A percentile compares a stretch with the other conserved stretches of the same genome.
These are phyloP conservation scores for Diplogelasinospora grovesii DNA, from an alignment of 495 filamentous ascomycete genomes.

Conservation along the genomic window DNA sequence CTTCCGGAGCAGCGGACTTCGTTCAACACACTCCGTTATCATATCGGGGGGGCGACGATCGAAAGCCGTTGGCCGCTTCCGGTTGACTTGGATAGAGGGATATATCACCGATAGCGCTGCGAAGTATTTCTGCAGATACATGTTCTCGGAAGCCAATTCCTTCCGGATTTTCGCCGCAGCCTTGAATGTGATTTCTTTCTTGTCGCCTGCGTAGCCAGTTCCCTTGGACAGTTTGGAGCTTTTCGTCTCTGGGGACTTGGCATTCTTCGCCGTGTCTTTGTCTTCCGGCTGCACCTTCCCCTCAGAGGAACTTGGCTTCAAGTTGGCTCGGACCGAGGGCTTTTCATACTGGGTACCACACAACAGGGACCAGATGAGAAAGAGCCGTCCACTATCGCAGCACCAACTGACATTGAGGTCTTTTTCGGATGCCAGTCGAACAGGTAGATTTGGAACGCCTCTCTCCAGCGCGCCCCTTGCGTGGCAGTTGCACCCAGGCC, in stretches of 20 bases:
- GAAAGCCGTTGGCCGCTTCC: too few relatives aligned
- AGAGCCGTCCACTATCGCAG: conserved; percentile 24
- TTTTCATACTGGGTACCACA: conserved; percentile 19
- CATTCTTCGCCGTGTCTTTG: conserved; percentile 2
- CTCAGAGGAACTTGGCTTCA: neutral
- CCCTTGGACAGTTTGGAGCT: conserved; percentile 16
- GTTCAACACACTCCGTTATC: too few relatives aligned
- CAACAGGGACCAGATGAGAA: conserved; percentile 27
- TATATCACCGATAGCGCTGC: conserved; percentile 11
- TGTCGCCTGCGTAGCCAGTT: conserved; percentile 16
- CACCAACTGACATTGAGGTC: conserved; percentile 22
- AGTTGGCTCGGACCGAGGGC: neutral
- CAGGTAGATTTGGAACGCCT: too few relatives aligned
- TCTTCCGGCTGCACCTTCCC: neutral
- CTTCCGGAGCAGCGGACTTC: conserved; percentile 27
- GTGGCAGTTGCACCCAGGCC: too few relatives aligned
- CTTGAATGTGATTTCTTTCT: too few relatives aligned
- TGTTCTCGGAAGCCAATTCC: neutral
- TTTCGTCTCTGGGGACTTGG: neutral
- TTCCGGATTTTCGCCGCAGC: too few relatives aligned
- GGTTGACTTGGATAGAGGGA: too few relatives aligned
- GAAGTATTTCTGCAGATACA: conserved; percentile 9
- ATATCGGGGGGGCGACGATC: too few relatives aligned
- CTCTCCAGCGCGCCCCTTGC: too few relatives aligned
- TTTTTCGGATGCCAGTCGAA: neutral